Conservation (phyloP, 106 monocot species). For the Cymbidium sinense region DNA sequence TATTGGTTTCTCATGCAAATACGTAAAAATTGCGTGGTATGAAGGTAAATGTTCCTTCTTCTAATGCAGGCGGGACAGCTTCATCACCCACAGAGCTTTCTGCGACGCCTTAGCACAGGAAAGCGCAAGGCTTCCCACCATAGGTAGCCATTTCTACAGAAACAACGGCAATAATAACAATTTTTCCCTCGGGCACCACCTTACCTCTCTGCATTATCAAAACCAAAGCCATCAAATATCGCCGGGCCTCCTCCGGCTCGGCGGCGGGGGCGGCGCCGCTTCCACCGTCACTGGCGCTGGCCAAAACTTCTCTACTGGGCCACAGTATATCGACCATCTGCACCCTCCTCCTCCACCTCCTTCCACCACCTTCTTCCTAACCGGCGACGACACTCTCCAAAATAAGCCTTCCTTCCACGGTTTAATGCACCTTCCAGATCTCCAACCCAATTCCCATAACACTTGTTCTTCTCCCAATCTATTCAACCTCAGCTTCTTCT, state of each 20-base stretch:
- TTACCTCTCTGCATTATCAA: slow-evolving; percentile 7
- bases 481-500: slow-evolving; percentile 42
- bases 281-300: not conserved
- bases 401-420: slow-evolving; percentile 16
- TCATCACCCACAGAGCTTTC: slow-evolving; percentile 31
- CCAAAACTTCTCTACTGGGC: too few species aligned
- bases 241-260: slow-evolving; percentile 1
- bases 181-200: not conserved
- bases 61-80: slow-evolving; percentile 24
- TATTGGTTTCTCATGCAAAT: too few species aligned
- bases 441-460: slow-evolving; percentile 6
- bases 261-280: not conserved
- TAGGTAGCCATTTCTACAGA: not conserved
- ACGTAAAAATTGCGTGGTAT: too few species aligned
- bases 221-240: not conserved
- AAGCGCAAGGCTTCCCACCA: slow-evolving; percentile 6
- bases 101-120: slow-evolving; percentile 31
- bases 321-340: slow-evolving; percentile 9
- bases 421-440: slow-evolving; percentile 30
- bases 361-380: slow-evolving; percentile 16
- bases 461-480: not conserved
- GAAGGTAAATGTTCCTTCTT: too few species aligned
- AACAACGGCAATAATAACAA: slow-evolving; percentile 1
- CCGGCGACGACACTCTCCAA: not conserved
- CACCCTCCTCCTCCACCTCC: slow-evolving; percentile 6